Evolutionary conservation across 2,329 filamentous ascomycete genomes (phyloP).

Genomic region (Phaeosphaeria sp.): DNA sequence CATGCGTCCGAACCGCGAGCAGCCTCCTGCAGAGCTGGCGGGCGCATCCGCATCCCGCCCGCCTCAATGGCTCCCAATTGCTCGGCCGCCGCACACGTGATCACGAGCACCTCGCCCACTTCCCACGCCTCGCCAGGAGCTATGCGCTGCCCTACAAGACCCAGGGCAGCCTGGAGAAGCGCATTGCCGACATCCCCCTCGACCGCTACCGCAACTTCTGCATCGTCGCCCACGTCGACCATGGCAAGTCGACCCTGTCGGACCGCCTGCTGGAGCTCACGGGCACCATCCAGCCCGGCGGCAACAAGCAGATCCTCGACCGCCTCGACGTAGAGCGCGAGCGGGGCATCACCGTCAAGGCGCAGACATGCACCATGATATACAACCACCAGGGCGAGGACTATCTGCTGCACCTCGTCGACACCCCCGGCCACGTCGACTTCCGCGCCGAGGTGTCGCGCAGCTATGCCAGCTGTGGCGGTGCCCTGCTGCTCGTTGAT

Average conservation of each 20-base stretch:
- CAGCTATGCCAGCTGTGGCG: slow-evolving; percentile 95
- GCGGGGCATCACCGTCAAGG: slow-evolving; percentile 97
- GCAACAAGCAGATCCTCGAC: slow-evolving; percentile 94
- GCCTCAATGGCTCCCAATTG: slow-evolving; percentile 20
- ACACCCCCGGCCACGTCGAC: slow-evolving; percentile 97
- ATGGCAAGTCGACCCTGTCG: slow-evolving; percentile 95
- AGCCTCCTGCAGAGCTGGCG: slow-evolving; percentile 49
- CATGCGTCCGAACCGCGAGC: slow-evolving; percentile 55
- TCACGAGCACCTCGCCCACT: too few species aligned
- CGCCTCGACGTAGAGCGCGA: slow-evolving; percentile 97
- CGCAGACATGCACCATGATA: slow-evolving; percentile 97
- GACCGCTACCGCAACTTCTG: slow-evolving; percentile 92
- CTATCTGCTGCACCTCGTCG: slow-evolving; percentile 92
- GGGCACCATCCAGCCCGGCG: slow-evolving; percentile 83
- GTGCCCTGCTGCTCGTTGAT: slow-evolving; percentile 87
- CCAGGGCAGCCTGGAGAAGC: slow-evolving; percentile 63
- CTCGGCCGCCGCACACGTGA: slow-evolving; percentile 29
- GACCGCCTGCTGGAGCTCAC: slow-evolving; percentile 93
- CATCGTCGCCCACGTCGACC: slow-evolving; percentile 97
- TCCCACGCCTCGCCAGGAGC: slow-evolving; percentile 31
- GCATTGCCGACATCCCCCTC: slow-evolving; percentile 78
- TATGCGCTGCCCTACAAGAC: slow-evolving; percentile 49
- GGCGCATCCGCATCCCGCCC: slow-evolving; percentile 27
- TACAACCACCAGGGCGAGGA: slow-evolving; percentile 86
- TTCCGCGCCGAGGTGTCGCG: slow-evolving; percentile 95